A percentile compares a stretch with the other conserved stretches of the same genome.
These are phyloP conservation scores for Magnusiomyces suaveolens DNA, from an alignment of 1,139 yeast genomes.

Conservation along the genomic window DNA sequence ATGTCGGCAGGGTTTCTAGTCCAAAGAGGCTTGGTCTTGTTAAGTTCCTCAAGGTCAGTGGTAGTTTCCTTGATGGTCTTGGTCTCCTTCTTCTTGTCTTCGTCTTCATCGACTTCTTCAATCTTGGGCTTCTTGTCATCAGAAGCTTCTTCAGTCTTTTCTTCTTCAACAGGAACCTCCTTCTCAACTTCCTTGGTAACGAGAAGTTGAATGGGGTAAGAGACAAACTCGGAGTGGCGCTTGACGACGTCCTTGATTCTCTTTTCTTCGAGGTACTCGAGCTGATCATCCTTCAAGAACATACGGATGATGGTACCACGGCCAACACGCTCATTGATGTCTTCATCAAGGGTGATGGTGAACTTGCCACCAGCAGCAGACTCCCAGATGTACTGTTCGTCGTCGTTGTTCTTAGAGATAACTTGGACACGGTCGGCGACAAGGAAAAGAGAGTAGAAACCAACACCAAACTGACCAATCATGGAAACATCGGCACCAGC, in stretches of 20 bases:
- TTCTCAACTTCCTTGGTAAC: conserved; percentile 98
- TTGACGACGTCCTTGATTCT: conserved; percentile 98
- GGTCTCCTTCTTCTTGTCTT: conserved; percentile 55
- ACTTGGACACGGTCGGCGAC: conserved; percentile 99
- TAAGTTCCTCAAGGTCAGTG: conserved; percentile 89
- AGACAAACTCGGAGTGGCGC: conserved; percentile 98
- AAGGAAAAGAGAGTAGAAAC: conserved; percentile 98
- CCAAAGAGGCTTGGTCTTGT: conserved; percentile 99
- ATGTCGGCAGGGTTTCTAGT: conserved; percentile 98
- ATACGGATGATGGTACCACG: conserved; percentile 96
- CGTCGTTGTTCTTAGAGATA: conserved; percentile 96
- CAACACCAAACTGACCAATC: conserved; percentile 99
- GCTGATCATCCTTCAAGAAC: conserved; percentile 97
- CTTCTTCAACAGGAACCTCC: conserved; percentile 47
- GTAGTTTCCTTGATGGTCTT: conserved; percentile 81
- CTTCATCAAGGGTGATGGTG: conserved; percentile 85
- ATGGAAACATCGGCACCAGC: conserved; percentile 99
- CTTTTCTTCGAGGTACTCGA: conserved; percentile 98
- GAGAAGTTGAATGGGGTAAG: conserved; percentile 97
- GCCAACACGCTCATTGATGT: conserved; percentile 60
- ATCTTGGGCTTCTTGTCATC: background rate
- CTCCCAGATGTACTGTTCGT: conserved; percentile 99
- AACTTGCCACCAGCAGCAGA: conserved; percentile 99
- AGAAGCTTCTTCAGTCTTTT: background rate
- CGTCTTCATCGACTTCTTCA: conserved; percentile 48